phyloP scores from a whole-genome alignment of 139 green algal genomes.

The Pycnococcus provasolii region DNA sequence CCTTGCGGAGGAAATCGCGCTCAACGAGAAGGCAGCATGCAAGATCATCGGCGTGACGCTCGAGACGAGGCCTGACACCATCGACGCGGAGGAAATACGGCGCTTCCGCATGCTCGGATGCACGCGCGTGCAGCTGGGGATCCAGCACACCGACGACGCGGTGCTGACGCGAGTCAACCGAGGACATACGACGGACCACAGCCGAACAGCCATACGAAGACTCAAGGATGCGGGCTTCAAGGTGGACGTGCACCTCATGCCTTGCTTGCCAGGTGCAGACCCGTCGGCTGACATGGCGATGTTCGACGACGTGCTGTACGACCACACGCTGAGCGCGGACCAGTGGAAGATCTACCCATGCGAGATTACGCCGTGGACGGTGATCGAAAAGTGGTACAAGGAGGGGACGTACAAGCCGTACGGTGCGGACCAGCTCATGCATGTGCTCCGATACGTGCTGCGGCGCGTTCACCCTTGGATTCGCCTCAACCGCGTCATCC shows the following conservation, averaged over 20 bases:
- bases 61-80: constrained; percentile 69
- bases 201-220: constrained; percentile 3
- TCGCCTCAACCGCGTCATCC: constrained; percentile 81
- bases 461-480: constrained; percentile 83
- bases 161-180: constrained; percentile 94
- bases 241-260: constrained; percentile 95
- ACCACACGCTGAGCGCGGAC: constrained; percentile 2
- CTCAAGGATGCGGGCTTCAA: constrained; percentile 88
- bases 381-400: constrained; percentile 8
- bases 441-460: constrained; percentile 78
- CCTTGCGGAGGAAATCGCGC: constrained; percentile 54
- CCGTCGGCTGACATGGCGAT: constrained; percentile 92
- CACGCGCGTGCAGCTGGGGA: constrained; percentile 86
- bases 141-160: constrained; percentile 89
- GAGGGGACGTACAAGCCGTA: constrained; percentile 34
- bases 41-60: constrained; percentile 95
- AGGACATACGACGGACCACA: constrained; percentile 71
- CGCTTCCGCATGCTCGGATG: constrained; percentile 58
- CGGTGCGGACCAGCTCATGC: constrained; percentile 61
- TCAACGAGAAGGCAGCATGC: constrained; percentile 58
- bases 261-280: constrained; percentile 91
- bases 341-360: constrained; percentile 15
- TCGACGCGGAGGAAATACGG: constrained; percentile 28
- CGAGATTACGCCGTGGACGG: constrained; percentile 4
- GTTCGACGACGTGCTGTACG: constrained; percentile 44